Conservation (phyloP, 2,329 filamentous ascomycete genomes). For the Colletotrichum tropicale region DNA sequence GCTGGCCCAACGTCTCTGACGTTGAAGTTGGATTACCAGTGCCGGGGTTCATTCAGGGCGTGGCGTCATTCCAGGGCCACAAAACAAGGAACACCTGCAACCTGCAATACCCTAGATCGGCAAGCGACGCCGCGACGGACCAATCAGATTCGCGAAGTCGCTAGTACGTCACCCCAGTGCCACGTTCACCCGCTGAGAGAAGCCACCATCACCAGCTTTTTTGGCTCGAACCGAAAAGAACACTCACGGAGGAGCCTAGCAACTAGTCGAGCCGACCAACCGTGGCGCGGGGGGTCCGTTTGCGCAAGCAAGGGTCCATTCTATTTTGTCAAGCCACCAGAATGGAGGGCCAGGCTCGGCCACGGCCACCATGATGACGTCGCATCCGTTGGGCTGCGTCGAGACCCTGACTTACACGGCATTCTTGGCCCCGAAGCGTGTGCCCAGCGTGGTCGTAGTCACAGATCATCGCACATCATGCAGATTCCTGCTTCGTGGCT, state of each 20-base stretch:
- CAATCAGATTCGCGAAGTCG: conserved; percentile 9
- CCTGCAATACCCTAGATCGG: conserved; percentile 16
- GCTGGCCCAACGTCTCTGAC: not conserved
- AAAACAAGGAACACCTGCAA: conserved; percentile 17
- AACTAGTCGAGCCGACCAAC: conserved; percentile 1
- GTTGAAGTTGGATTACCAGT: conserved; percentile 4
- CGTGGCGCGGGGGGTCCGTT: not conserved
- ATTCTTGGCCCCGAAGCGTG: conserved; percentile 6
- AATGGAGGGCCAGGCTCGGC: not conserved
- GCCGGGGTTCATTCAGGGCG: conserved; percentile 5
- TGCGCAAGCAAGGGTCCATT: conserved; percentile 10
- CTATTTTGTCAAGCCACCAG: not conserved
- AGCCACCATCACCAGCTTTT: conserved; percentile 13
- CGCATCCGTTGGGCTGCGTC: conserved; percentile 1
- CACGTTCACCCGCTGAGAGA: not conserved
- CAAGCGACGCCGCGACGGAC: not conserved
- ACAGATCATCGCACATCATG: conserved; percentile 13
- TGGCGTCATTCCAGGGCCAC: conserved; percentile 17
- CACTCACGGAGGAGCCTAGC: not conserved
- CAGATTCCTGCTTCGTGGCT: conserved; percentile 6
- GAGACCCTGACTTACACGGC: conserved; percentile 13
- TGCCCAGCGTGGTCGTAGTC: conserved; percentile 4
- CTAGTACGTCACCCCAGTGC: conserved; percentile 6
- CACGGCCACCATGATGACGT: conserved; percentile 17
- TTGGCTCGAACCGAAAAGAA: not conserved